These are phyloP conservation scores for Endocladia muricata DNA, from an alignment of 31 red algal genomes.

Conservation along the genomic window DNA sequence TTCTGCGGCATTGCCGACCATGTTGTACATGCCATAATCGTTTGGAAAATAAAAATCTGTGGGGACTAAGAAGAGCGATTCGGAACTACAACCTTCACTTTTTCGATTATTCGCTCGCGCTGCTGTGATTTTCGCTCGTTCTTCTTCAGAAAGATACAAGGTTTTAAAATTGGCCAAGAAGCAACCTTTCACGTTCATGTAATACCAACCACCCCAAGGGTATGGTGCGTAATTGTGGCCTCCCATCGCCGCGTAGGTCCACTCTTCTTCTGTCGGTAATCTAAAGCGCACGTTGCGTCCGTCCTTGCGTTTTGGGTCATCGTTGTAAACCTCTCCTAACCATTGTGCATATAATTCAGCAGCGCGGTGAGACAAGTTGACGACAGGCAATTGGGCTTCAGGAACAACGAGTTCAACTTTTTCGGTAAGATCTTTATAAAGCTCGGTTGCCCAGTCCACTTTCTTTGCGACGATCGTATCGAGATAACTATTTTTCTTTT, in stretches of 20 bases:
- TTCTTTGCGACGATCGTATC: too few species aligned
- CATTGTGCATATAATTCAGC: too few species aligned
- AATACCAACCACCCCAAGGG: neutral
- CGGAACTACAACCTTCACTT: neutral
- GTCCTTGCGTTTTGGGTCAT: too few species aligned
- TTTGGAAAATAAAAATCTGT: conserved; percentile 1
- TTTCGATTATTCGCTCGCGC: neutral
- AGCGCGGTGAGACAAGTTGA: too few species aligned
- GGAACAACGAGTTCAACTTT: too few species aligned
- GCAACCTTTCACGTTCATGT: neutral
- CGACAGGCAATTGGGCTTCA: too few species aligned
- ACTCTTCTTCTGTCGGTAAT: neutral
- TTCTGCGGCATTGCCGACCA: neutral
- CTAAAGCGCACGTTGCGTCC: neutral
- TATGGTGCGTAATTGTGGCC: neutral
- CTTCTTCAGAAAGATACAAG: neutral
- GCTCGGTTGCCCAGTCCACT: too few species aligned
- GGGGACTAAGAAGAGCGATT: neutral
- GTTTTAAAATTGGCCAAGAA: neutral
- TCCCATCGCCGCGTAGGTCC: neutral
- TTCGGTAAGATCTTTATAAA: too few species aligned
- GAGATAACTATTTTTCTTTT: too few species aligned
- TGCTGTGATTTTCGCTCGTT: neutral
- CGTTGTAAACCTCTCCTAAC: too few species aligned
- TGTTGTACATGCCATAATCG: neutral